Evolutionary conservation across 2,329 filamentous ascomycete genomes (phyloP), one percentile per base, ranked within the genome.

Genomic region (Neonectria faginata): DNA sequence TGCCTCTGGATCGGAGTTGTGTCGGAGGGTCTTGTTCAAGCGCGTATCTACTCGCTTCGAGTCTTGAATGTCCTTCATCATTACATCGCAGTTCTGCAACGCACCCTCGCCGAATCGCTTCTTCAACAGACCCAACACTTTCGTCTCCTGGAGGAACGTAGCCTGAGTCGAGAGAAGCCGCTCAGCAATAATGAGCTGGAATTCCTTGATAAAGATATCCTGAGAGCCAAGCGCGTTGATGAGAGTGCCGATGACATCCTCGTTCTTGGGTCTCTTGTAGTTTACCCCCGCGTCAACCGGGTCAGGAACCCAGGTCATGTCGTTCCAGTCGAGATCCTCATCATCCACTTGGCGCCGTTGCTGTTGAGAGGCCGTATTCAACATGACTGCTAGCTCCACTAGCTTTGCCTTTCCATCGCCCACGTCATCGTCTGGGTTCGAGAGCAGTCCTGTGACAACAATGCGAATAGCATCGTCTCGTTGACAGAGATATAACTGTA

Each of bases 1-100:
- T 25, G 65, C 52, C 55, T 69, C 67, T 2, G 63, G 31, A 10
- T 64, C 62, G 2, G 65, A 60, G 14, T 61, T 42, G 39, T 52
- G 60, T 3, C 57, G 67, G 22, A 79, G 64, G 62, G 75, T 77
- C 61, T 84, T 85, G 45, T 88, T 83, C 51, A 97, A 88, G 12
- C 86, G 82, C 8, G 84, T 81, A 75, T 97, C 92, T 64, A 97
- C 88, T 45, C 88, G 86, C 65, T 86, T 85, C 1, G 94, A 97
- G 74, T 97, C 94, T 69, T 92, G 87, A 39, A 98, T 92, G 76
- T 99, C 96, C 68, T 91, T 92, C 62, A 99, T 87, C 96, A 99
- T 99, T 73, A 99, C 96, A 76, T 99, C 95, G 78, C 94, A 97
- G 53, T 92, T 92, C 76, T 98, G 96, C 50, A 99, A 82, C 16